Evolutionary conservation across 2,329 filamentous ascomycete genomes (phyloP).

Genomic region (Arthrobotrys iridis): DNA sequence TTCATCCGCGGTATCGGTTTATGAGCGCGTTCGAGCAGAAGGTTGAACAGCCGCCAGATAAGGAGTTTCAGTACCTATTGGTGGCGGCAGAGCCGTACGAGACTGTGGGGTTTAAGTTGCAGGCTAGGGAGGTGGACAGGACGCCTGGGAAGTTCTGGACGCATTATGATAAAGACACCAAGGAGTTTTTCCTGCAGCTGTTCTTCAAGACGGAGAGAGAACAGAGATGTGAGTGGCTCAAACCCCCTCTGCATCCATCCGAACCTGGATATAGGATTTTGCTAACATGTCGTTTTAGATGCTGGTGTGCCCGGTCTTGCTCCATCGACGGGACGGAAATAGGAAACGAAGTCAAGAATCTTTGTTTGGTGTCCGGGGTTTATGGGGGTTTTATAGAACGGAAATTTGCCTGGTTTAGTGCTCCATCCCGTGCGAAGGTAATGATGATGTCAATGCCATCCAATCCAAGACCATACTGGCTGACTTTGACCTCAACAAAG

Average conservation of each 20-base stretch:
- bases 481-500: slow-evolving; percentile 40
- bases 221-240: slow-evolving; percentile 73
- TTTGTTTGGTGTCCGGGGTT: slow-evolving; percentile 16
- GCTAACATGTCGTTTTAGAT: slow-evolving; percentile 38
- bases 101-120: slow-evolving; percentile 95
- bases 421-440: slow-evolving; percentile 49
- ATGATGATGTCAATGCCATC: slow-evolving; percentile 27
- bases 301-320: slow-evolving; percentile 53
- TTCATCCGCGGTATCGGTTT: slow-evolving; percentile 85
- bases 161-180: slow-evolving; percentile 94
- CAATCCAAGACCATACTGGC: slow-evolving; percentile 21
- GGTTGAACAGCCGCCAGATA: slow-evolving; percentile 89
- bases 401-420: neutral
- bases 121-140: slow-evolving; percentile 90
- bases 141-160: slow-evolving; percentile 88
- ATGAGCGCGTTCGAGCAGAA: slow-evolving; percentile 98
- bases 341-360: neutral
- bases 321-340: slow-evolving; percentile 37
- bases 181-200: slow-evolving; percentile 97
- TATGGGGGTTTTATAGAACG: slow-evolving; percentile 24
- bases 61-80: slow-evolving; percentile 91
- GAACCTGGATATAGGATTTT: neutral
- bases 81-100: slow-evolving; percentile 98
- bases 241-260: too few species aligned
- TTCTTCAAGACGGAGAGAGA: slow-evolving; percentile 99